Conservation (phyloP, 2,329 filamentous ascomycete genomes). For the Thermothelomyces thermophilus region DNA sequence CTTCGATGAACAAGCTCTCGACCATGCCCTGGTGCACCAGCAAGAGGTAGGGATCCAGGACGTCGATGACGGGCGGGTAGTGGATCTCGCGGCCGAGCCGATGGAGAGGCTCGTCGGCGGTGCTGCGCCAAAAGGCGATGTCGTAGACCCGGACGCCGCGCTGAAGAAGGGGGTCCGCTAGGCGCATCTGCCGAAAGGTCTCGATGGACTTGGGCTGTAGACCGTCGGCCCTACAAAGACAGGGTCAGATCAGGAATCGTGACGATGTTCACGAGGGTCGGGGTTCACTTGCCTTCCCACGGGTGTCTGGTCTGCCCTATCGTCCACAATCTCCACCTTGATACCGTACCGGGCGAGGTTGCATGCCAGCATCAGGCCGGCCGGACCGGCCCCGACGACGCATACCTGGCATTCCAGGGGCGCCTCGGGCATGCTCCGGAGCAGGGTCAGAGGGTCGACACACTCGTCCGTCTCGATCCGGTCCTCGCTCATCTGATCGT, state of each 20-base stretch:
- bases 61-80: constrained; percentile 57
- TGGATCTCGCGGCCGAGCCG: constrained; percentile 61
- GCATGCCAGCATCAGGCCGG: constrained; percentile 49
- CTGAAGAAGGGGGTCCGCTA: constrained; percentile 62
- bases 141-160: constrained; percentile 66
- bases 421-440: constrained; percentile 43
- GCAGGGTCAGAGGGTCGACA: constrained; percentile 41
- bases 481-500: constrained; percentile 28
- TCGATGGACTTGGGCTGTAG: constrained; percentile 74
- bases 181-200: constrained; percentile 64
- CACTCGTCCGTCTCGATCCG: constrained; percentile 30
- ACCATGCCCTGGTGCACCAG: constrained; percentile 69
- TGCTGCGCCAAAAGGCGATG: constrained; percentile 64
- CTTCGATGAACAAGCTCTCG: constrained; percentile 62
- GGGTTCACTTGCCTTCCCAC: constrained; percentile 47
- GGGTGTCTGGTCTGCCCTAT: constrained; percentile 59
- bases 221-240: constrained; percentile 55
- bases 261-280: not conserved
- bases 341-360: constrained; percentile 60
- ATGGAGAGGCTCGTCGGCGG: constrained; percentile 44
- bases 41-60: constrained; percentile 51
- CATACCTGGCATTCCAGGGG: constrained; percentile 36
- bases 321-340: constrained; percentile 59
- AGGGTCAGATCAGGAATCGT: constrained; percentile 7
- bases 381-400: constrained; percentile 50